Evolutionary conservation across 352 stramenopile species (phyloP), one percentile per base, ranked within the genome.

Genomic region (Elongisporangium anandrum): DNA sequence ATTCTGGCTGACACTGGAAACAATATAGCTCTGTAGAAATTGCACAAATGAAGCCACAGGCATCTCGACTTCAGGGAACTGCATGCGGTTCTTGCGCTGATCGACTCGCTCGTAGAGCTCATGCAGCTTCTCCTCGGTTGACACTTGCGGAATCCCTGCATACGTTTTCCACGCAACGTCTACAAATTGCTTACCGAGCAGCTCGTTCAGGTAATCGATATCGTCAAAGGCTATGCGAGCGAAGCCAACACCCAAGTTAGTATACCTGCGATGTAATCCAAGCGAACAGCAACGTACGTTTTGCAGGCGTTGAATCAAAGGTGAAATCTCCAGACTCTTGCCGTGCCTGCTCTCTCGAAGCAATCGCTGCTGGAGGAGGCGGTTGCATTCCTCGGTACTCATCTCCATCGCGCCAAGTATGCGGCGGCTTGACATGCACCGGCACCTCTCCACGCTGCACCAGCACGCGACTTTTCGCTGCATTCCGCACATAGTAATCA

Each of bases 391-490:
- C 29, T 41, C 29, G 29, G 19, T 24, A 38, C 12, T 29, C 61
- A 29, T 90, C 77, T 63, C 82, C 82, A 34, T 86, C 77, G 29
- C 82, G 72, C 82, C 82, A 92, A 29, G 69, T 75, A 48, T 89
- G 82, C 34, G 82, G 72, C 13, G 82, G 80, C 57, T 92, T 92
- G 41, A 59, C 7, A 24, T 68, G 78, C 29, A 88, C 45, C 47
- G 66, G 65, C 52, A 70, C 58, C 15, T 58, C 52, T 5, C 22
- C 48, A 13, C 64, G 54, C 49, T 72, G 54, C 52, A 49, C 19
- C 10, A 26, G 50, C 19, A 12, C 38, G 20, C 38, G 60, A 12
- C 17, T 54, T 24, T 56, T 66, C 24, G 64, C 67, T 13, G 60
- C 66, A 39, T 79, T 80, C 57, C 75, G 68, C 52, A 92, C 80